Evolutionary conservation across 352 stramenopile species (phyloP).

Genomic region (Phytophthora cajani): DNA sequence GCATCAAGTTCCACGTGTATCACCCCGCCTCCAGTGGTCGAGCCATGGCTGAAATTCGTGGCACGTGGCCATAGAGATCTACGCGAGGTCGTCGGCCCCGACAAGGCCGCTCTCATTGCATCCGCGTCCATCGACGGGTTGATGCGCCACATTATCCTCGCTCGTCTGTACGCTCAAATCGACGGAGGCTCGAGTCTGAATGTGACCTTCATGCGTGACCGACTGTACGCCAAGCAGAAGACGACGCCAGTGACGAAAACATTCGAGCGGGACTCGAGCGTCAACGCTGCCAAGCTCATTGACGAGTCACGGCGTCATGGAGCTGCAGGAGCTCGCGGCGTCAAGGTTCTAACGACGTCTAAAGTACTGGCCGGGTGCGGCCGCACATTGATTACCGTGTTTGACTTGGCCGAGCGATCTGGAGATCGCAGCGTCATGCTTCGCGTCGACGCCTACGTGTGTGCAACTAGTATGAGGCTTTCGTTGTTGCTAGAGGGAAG

Average conservation of each 20-base stretch:
- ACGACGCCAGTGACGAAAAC: constrained; percentile 54
- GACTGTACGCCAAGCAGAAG: constrained; percentile 76
- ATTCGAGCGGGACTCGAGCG: constrained; percentile 34
- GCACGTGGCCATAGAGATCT: constrained; percentile 50
- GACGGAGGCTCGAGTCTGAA: constrained; percentile 18
- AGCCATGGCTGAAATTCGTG: constrained; percentile 35
- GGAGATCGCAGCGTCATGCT: constrained; percentile 22
- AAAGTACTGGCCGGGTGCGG: constrained; percentile 44
- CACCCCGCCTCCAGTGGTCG: constrained; percentile 53
- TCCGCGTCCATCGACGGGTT: constrained; percentile 48
- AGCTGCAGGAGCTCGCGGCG: constrained; percentile 44
- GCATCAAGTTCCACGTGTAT: constrained; percentile 64
- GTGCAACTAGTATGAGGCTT: constrained; percentile 50
- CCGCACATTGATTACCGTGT: constrained; percentile 68
- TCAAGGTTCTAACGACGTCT: constrained; percentile 67
- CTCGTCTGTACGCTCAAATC: constrained; percentile 40
- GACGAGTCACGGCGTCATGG: constrained; percentile 36
- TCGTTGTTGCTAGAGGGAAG: constrained; percentile 53
- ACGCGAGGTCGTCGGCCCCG: constrained; percentile 69
- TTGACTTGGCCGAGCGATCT: constrained; percentile 35
- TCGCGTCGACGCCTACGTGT: constrained; percentile 70
- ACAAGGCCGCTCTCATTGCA: constrained; percentile 52
- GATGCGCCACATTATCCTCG: constrained; percentile 62
- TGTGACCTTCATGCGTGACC: constrained; percentile 61
- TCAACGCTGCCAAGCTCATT: constrained; percentile 69